Evolutionary conservation across 495 filamentous ascomycete genomes (phyloP), one percentile per base, ranked within the genome.

Genomic region (Xylaria telfairii): DNA sequence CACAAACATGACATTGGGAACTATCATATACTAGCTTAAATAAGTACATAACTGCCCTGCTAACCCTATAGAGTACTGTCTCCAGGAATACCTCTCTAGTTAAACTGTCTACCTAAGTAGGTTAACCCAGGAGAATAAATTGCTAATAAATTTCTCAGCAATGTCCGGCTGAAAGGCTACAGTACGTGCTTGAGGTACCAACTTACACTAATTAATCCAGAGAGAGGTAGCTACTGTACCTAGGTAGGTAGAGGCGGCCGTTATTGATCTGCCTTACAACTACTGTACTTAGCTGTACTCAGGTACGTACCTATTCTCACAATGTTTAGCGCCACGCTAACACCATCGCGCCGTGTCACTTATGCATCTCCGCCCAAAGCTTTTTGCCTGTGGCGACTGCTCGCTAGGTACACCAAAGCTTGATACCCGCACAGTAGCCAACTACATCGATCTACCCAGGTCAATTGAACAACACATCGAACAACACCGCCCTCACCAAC

Each of bases 331-430:
- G 42, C 30, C 42, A 37, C 44, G 62, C 44, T 65, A 65, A 24
- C 62, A 51, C 39, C 44, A 51, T 47, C 41, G 32, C 19, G 62
- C 44, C 51, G 62, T 65, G 62, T 65, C 62, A 49, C 41, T 49
- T 30, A 65, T 65, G 62, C 62, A 65, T 37, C 62, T 44, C 62
- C 42, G 44, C 62, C 44, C 44, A 37, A 65, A 51, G 39, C 30
- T 37, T 39, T 30, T 21, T 65, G 42, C 37, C 15, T 34, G 44
- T 30, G 62, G 42, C 19, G 60, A 13, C 13, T 46, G 61, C 24
- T 51, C 19, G 15, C 42, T 51, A n/a, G 39, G 4, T 21, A 17
- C 12, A n/a, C 8, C 9, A 2, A 34, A 37, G 30, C 30, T 59
- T 37, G 56, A 19, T 34, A 59, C 37, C 32, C 56, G 56, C 56